phyloP scores from a whole-genome alignment of 129 eudicot genomes.

The Calendula officinalis region DNA sequence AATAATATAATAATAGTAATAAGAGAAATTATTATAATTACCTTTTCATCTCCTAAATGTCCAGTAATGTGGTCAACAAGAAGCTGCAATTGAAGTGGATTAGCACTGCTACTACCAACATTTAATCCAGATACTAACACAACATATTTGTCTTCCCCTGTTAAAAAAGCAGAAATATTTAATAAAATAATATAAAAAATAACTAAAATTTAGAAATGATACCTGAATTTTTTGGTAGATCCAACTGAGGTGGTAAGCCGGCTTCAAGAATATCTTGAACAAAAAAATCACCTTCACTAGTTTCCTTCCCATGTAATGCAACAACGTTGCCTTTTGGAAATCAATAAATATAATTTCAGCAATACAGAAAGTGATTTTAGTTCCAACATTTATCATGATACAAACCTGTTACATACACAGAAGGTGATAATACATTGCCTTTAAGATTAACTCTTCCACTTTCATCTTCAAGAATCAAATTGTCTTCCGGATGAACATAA shows the following conservation, averaged over 20 bases:
- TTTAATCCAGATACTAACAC: constrained; percentile 84
- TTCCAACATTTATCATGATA: constrained; percentile 13
- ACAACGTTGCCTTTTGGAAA: constrained; percentile 61
- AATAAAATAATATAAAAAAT: neutral
- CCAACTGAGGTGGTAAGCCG: constrained; percentile 78
- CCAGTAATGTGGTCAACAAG: constrained; percentile 90
- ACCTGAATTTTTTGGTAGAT: constrained; percentile 61
- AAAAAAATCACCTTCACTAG: constrained; percentile 65
- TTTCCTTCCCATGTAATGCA: constrained; percentile 86
- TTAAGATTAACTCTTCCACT: constrained; percentile 89
- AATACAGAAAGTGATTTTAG: neutral
- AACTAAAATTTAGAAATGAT: neutral
- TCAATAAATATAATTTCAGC: constrained; percentile 25
- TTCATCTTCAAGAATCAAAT: constrained; percentile 84
- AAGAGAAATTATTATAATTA: constrained; percentile 16
- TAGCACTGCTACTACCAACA: constrained; percentile 70
- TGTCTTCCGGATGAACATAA: constrained; percentile 76
- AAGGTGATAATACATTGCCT: constrained; percentile 60
- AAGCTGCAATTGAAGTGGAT: constrained; percentile 87
- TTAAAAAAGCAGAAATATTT: neutral
- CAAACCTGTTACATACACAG: constrained; percentile 85
- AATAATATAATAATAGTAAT: neutral
- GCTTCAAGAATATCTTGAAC: constrained; percentile 88
- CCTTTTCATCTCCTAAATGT: constrained; percentile 95
- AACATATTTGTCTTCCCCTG: constrained; percentile 91